Percentiles rank a stretch among this genome's conserved stretches.
Conservation (phyloP, 345 rosid genomes). For the Gossypium mustelinum region DNA sequence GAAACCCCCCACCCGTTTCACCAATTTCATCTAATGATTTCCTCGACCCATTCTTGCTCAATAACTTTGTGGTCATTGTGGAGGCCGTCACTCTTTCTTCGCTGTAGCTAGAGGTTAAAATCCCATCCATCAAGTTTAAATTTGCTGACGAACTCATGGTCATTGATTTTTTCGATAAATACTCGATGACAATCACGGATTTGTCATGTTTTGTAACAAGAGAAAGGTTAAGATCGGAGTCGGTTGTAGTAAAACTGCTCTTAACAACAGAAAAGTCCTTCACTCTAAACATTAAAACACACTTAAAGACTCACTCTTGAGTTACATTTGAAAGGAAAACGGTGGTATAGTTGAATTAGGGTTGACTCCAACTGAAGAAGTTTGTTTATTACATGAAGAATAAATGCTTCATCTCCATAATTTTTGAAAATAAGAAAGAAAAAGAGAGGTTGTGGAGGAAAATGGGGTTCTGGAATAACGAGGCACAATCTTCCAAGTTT, state of each 20-base stretch:
- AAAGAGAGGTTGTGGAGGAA: not conserved
- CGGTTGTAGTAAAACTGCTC: not conserved
- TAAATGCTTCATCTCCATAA: slow-evolving; percentile 47
- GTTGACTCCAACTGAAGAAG: slow-evolving; percentile 62
- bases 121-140: not conserved
- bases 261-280: too few relatives aligned
- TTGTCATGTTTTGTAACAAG: not conserved
- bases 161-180: not conserved
- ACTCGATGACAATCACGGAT: not conserved
- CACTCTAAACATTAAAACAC: too few relatives aligned
- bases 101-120: not conserved
- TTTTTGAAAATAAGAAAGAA: slow-evolving; percentile 16
- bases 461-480: not conserved
- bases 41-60: not conserved
- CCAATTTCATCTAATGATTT: not conserved
- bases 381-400: slow-evolving; percentile 38
- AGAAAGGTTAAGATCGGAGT: not conserved
- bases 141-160: not conserved
- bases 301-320: not conserved
- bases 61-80: not conserved
- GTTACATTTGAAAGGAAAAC: slow-evolving; percentile 62
- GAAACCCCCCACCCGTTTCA: not conserved
- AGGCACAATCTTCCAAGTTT: not conserved
- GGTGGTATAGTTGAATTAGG: slow-evolving; percentile 57
- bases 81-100: not conserved